Evolutionary conservation across 2,329 filamentous ascomycete genomes (phyloP).

Genomic region (Neofusicoccum ribis): DNA sequence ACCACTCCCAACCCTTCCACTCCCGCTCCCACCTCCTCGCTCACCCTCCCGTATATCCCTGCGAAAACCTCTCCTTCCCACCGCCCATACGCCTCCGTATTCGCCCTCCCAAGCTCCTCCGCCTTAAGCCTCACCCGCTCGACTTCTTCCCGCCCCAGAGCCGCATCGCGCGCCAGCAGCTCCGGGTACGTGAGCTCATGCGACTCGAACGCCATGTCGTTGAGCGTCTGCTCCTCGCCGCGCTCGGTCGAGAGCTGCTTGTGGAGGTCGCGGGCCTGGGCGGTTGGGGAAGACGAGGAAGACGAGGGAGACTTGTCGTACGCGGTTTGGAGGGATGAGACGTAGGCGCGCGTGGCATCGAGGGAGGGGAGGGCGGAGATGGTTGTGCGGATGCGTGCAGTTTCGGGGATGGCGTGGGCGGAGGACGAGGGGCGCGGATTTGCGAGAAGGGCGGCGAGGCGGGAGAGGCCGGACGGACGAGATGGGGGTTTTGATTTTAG

Average conservation of each 20-base stretch:
- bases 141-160: constrained; percentile 54
- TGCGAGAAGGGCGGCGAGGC: constrained; percentile 28
- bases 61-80: constrained; percentile 55
- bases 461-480: constrained; percentile 21
- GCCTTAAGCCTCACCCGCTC: constrained; percentile 32
- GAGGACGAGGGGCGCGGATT: constrained; percentile 25
- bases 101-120: constrained; percentile 36
- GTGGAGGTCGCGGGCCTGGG: not conserved
- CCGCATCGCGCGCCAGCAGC: constrained; percentile 55
- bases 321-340: constrained; percentile 25
- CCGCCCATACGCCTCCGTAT: constrained; percentile 52
- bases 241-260: constrained; percentile 35
- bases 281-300: not conserved
- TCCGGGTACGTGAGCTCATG: constrained; percentile 60
- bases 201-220: constrained; percentile 56
- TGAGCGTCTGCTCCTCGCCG: constrained; percentile 55
- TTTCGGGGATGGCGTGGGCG: constrained; percentile 21
- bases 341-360: not conserved
- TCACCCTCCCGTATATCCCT: constrained; percentile 49
- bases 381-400: constrained; percentile 8
- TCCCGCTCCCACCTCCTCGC: constrained; percentile 52
- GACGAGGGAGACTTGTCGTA: constrained; percentile 50
- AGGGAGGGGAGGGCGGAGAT: not conserved
- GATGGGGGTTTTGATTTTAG: constrained; percentile 19
- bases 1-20: constrained; percentile 41